phyloP scores from a whole-genome alignment of 768 basidiomycete species.

The Vararia minispora region DNA sequence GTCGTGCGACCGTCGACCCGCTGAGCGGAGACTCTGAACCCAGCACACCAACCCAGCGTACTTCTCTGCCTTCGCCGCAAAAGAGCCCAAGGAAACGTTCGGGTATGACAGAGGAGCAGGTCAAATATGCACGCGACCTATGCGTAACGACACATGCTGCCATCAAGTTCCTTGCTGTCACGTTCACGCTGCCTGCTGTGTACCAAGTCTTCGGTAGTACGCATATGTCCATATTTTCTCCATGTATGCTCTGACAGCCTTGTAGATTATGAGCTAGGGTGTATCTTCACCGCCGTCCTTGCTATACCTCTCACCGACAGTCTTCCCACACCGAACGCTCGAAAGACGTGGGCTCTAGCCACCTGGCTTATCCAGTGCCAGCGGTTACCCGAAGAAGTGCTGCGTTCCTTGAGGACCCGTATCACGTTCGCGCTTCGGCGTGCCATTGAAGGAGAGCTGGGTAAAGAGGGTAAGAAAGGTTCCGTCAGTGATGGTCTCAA shows the following conservation, averaged over 20 bases:
- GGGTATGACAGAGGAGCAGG: constrained; percentile 69
- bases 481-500: constrained; percentile 68
- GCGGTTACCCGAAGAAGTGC: constrained; percentile 50
- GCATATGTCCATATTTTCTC: constrained; percentile 13
- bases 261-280: constrained; percentile 45
- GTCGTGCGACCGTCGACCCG: constrained; percentile 54
- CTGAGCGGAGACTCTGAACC: constrained; percentile 7
- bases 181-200: constrained; percentile 51
- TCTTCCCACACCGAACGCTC: constrained; percentile 71
- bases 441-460: constrained; percentile 74
- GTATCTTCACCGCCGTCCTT: constrained; percentile 51
- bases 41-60: constrained; percentile 1
- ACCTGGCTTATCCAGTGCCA: constrained; percentile 68
- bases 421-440: constrained; percentile 65
- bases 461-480: constrained; percentile 85
- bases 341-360: constrained; percentile 75
- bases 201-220: constrained; percentile 52
- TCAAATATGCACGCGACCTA: constrained; percentile 70
- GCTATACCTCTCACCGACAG: constrained; percentile 60
- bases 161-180: constrained; percentile 48
- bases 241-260: constrained; percentile 7
- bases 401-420: constrained; percentile 50
- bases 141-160: constrained; percentile 64
- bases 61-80: constrained; percentile 52
- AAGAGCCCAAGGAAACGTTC: constrained; percentile 55